A percentile compares a stretch with the other conserved stretches of the same genome.
Conservation (phyloP, 1,284 basidiomycete species). For the Ustilago tritici region DNA sequence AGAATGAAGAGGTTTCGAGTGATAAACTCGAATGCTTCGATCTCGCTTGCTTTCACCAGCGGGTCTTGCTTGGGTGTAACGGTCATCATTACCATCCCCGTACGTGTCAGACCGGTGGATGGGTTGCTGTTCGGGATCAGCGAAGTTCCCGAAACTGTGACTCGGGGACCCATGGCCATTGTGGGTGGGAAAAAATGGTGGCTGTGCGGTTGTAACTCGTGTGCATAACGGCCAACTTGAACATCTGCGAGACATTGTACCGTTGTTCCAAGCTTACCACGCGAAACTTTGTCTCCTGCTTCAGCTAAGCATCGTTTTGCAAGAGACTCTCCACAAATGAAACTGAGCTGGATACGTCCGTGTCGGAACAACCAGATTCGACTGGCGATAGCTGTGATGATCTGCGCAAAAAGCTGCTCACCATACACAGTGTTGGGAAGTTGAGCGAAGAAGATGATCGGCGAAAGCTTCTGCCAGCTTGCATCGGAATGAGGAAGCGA, state of each 20-base stretch:
- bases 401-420: conserved; percentile 67
- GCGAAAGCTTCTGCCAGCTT: conserved; percentile 49
- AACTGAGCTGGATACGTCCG: conserved; percentile 55
- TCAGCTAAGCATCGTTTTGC: conserved; percentile 54
- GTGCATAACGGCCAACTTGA: conserved; percentile 28
- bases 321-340: conserved; percentile 63
- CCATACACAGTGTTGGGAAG: conserved; percentile 67
- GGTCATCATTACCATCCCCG: conserved; percentile 53
- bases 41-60: conserved; percentile 44
- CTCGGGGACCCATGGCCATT: conserved; percentile 56
- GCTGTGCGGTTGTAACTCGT: conserved; percentile 49
- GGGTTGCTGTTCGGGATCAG: conserved; percentile 60
- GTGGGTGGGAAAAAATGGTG: conserved; percentile 59
- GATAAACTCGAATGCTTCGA: conserved; percentile 65
- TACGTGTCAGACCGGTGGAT: conserved; percentile 47
- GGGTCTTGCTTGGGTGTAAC: conserved; percentile 57
- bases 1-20: conserved; percentile 64
- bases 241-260: conserved; percentile 53
- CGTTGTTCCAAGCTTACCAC: conserved; percentile 57
- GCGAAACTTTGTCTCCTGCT: conserved; percentile 41
- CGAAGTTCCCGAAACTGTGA: conserved; percentile 34
- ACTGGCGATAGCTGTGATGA: conserved; percentile 56
- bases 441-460: conserved; percentile 63
- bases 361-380: conserved; percentile 65
- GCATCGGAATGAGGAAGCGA: conserved; percentile 29